Base-by-base conservation (phyloP, 306 rosid species). In the Casuarina cunninghamiana region DNA sequence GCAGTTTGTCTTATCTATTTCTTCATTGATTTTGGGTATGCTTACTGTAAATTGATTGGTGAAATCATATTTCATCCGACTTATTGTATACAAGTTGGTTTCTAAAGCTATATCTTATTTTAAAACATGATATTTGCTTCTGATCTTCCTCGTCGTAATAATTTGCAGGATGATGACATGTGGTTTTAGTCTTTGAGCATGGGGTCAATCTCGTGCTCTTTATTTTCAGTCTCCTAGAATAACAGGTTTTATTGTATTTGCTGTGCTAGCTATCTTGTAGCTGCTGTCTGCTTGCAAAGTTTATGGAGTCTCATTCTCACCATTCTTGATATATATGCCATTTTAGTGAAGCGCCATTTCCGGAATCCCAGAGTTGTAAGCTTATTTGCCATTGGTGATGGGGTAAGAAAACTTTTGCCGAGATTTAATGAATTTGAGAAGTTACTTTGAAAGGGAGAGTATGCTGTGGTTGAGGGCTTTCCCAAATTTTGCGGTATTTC, bases 351-450 rank as follows among this genome's bases (percentile, higher is more conserved):
- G 76, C 90, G 91, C 61, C 80, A 85, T 77, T 83, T 83, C 82
- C 80, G 89, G 10, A 87, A 89, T 72, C 49, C 79, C 42, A 83
- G 42, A 77, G 42, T 87, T 58, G 80, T 85, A 76, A 71, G 84
- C 60, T 51, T 89, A 66, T 87, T 89, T 83, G 85, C 91, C 55
- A 73, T 89, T 6, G 93, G 93, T 42, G 93, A 89, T 66, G 89
- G 89, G 84, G 93, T 89, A 85, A 83, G 89, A 70, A 57, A 45
- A 10, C 21, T 11, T 45, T 45, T 35, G 54, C 63, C 55, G 65
- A 10, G 68, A 75, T 82, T 63, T 75, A 55, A 73, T 65, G 42
- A 44, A 57, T 72, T 73, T 49, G 37, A 43, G 42, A 19, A 5
- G 2, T 41, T 65, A 19, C 1, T 51, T 11, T 41, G 66, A 11